Base-by-base conservation (phyloP, 441 rosid species). In the Syzygium syzygioides region DNA sequence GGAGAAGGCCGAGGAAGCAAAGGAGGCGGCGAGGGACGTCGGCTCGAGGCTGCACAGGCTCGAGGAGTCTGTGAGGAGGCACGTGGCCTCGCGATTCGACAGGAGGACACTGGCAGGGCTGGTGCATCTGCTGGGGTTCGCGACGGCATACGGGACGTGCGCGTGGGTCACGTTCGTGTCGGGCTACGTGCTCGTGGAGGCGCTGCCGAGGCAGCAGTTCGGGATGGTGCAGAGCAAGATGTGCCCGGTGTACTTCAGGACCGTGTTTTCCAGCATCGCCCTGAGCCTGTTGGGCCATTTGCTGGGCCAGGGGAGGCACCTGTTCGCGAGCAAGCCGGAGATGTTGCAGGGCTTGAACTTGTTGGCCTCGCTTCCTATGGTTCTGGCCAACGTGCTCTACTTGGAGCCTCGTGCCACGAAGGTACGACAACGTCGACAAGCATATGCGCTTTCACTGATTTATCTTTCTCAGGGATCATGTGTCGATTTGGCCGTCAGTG, bases 181-280 rank as follows among this genome's bases (percentile, higher is more conserved):
- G 6, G 94, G 97, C 91, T 90, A 95, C 88, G 94, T 95, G 23
- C 79, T 98, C 55, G 93, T 95, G 0, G 85, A 90, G 30, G 90
- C 91, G 54, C 85, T 97, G 91, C 94, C 96, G 13, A 94, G 95
- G 90, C 95, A 93, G 62, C 98, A 95, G 92, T 96, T 98, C 53
- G 98, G 95, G 12, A 86, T 94, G 86, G 94, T 94, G 62, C 99
- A 97, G 91, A 97, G 99, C 92, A 98, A 95, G 93, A 90, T 96
- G 55, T 95, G 95, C 88, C 98, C 98, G 32, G 92, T 94, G 55
- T 96, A 96, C 91, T 97, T 96, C 89, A 93, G 91, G 86, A 92
- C 93, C 6, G 90, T 93, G 91, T 91, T 91, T 45, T 89, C 55
- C 26, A 92, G 94, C 56, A 89, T 95, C 55, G 90, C 92, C 20